Evolutionary conservation across 257 asterid genomes (phyloP).

Genomic region (Rhazya stricta): DNA sequence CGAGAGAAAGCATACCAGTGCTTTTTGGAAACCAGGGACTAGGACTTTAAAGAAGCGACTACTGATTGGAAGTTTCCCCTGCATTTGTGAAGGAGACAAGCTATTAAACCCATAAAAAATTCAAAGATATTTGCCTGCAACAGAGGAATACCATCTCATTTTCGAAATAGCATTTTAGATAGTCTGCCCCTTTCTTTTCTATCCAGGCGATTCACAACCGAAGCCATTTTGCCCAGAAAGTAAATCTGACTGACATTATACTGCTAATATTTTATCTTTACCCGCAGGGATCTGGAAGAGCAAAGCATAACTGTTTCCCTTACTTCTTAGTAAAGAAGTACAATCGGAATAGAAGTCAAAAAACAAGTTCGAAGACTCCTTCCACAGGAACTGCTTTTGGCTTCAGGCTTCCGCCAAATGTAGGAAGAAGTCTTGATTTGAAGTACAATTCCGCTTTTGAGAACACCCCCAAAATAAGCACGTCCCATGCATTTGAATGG

Average conservation of each 20-base stretch:
- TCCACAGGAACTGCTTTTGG: not conserved
- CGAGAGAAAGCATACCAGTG: slow-evolving; percentile 13
- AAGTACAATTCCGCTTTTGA: too few relatives aligned
- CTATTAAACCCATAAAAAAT: not conserved
- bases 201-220: too few relatives aligned
- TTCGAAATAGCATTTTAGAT: not conserved
- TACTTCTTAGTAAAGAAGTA: not conserved
- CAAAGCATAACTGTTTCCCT: not conserved
- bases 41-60: slow-evolving; percentile 22
- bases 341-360: too few relatives aligned
- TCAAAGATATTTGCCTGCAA: not conserved
- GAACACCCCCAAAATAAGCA: too few relatives aligned
- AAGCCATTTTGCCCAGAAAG: not conserved
- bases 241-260: too few relatives aligned
- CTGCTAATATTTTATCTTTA: too few relatives aligned
- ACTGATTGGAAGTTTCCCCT: not conserved
- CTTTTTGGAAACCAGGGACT: slow-evolving; percentile 20
- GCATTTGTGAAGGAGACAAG: not conserved
- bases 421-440: too few relatives aligned
- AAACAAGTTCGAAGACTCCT: not conserved
- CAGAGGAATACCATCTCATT: not conserved
- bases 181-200: not conserved
- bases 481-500: too few relatives aligned
- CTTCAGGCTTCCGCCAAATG: too few relatives aligned
- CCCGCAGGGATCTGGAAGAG: too few relatives aligned